A percentile compares a stretch with the other conserved stretches of the same genome.
phyloP scores from a whole-genome alignment of 108 stramenopile species.

The Hondaea fermentalgiana region DNA sequence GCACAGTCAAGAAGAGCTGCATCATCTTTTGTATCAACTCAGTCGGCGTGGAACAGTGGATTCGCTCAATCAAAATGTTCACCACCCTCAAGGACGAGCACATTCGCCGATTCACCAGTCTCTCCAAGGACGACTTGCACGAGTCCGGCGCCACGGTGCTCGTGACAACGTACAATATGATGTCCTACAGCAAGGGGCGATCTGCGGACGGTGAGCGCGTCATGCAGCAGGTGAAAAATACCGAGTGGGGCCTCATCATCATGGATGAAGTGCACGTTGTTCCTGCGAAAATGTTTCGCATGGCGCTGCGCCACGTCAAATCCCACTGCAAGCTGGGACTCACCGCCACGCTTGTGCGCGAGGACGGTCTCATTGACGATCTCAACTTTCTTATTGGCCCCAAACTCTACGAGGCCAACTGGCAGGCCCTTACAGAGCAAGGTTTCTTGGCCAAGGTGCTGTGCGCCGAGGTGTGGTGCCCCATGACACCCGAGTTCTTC shows the following conservation, averaged over 20 bases:
- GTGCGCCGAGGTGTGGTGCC: slow-evolving; percentile 97
- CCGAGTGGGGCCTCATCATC: slow-evolving; percentile 94
- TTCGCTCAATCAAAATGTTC: slow-evolving; percentile 82
- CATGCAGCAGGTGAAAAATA: slow-evolving; percentile 71
- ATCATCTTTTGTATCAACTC: slow-evolving; percentile 91
- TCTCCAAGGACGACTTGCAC: slow-evolving; percentile 72
- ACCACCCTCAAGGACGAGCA: slow-evolving; percentile 78
- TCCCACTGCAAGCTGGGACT: slow-evolving; percentile 94
- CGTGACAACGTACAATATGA: slow-evolving; percentile 96
- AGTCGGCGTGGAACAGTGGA: slow-evolving; percentile 92
- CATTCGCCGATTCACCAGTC: slow-evolving; percentile 80
- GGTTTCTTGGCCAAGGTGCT: slow-evolving; percentile 94
- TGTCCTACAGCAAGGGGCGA: slow-evolving; percentile 74
- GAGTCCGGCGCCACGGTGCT: slow-evolving; percentile 67
- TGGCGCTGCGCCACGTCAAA: slow-evolving; percentile 72
- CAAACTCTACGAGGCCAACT: slow-evolving; percentile 99
- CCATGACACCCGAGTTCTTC: slow-evolving; percentile 97
- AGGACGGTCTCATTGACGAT: slow-evolving; percentile 93
- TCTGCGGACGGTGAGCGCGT: slow-evolving; percentile 73
- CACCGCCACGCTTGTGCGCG: slow-evolving; percentile 95
- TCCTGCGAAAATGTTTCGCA: slow-evolving; percentile 85
- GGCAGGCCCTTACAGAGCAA: slow-evolving; percentile 95
- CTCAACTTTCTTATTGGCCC: slow-evolving; percentile 94
- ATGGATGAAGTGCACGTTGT: slow-evolving; percentile 98
- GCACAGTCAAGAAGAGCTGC: slow-evolving; percentile 88